Conservation (phyloP, 768 basidiomycete genomes). For the Russula earlei region DNA sequence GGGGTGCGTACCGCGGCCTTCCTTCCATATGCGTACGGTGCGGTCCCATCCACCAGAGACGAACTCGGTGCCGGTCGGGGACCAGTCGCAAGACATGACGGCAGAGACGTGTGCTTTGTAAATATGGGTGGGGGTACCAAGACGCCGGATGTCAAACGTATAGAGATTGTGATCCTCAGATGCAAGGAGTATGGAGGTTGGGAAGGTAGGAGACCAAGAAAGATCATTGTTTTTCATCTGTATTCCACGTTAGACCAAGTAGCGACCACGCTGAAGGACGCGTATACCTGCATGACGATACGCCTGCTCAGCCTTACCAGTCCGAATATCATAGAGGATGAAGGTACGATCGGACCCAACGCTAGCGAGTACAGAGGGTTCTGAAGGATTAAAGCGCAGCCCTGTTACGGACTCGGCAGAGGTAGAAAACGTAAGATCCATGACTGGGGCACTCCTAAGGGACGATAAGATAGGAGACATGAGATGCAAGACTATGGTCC, state of each 20-base stretch:
- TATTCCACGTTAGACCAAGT: conserved; percentile 1
- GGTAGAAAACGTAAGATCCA: conserved; percentile 78
- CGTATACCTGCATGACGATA: conserved; percentile 75
- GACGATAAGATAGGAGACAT: neutral
- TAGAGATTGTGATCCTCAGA: conserved; percentile 98
- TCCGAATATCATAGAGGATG: conserved; percentile 92
- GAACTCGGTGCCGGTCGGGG: conserved; percentile 90
- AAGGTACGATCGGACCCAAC: conserved; percentile 94
- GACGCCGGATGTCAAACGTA: conserved; percentile 89
- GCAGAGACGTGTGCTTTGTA: conserved; percentile 97
- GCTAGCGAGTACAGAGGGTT: conserved; percentile 89
- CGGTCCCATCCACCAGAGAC: conserved; percentile 97
- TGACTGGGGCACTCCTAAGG: conserved; percentile 69
- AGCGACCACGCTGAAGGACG: neutral
- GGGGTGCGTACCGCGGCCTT: conserved; percentile 67
- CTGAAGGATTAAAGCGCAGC: conserved; percentile 89
- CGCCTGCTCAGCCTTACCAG: conserved; percentile 91
- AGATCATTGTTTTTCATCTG: conserved; percentile 85
- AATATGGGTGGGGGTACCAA: conserved; percentile 76
- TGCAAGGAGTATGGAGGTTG: conserved; percentile 84
- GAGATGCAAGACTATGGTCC: conserved; percentile 19
- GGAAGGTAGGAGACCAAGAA: conserved; percentile 94
- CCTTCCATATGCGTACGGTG: conserved; percentile 87
- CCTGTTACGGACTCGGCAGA: conserved; percentile 82
- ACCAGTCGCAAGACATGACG: conserved; percentile 97